Conservation (phyloP, 1,284 basidiomycete genomes). For the Termitomyces sp. region DNA sequence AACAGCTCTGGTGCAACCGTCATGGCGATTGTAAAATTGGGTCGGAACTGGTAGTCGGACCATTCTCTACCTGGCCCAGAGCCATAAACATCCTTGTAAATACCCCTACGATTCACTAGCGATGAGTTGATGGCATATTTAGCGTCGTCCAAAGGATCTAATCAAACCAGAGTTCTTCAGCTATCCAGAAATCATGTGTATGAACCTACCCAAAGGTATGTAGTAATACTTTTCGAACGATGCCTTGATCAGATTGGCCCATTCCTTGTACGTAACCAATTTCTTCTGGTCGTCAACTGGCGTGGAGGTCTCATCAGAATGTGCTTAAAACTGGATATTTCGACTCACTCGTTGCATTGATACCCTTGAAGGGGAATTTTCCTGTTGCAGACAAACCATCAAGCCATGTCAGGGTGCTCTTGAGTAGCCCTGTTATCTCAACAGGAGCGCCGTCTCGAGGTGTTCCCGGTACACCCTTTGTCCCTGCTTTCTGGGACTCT, state of each 20-base stretch:
- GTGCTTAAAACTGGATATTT: neutral
- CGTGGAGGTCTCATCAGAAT: neutral
- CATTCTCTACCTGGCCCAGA: slow-evolving; percentile 84
- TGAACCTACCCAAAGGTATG: slow-evolving; percentile 67
- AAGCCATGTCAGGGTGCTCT: slow-evolving; percentile 91
- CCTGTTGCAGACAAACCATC: slow-evolving; percentile 60
- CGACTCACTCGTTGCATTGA: slow-evolving; percentile 70
- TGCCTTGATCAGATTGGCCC: slow-evolving; percentile 79
- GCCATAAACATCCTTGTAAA: slow-evolving; percentile 97
- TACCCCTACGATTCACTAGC: slow-evolving; percentile 86
- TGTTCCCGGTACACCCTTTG: slow-evolving; percentile 91
- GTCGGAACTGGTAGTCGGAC: slow-evolving; percentile 93
- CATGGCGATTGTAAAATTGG: slow-evolving; percentile 96
- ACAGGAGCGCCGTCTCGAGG: slow-evolving; percentile 94
- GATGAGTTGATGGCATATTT: slow-evolving; percentile 68
- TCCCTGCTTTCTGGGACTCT: slow-evolving; percentile 85
- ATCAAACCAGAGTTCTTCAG: neutral
- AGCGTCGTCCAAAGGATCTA: slow-evolving; percentile 69
- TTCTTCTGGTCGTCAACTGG: slow-evolving; percentile 70
- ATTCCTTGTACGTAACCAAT: slow-evolving; percentile 85
- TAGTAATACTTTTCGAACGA: slow-evolving; percentile 92
- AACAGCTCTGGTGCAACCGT: slow-evolving; percentile 96
- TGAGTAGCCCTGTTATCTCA: slow-evolving; percentile 91
- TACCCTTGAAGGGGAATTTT: slow-evolving; percentile 88
- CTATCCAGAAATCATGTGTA: neutral